Conservation (phyloP, 202 grass and related monocot genomes). For the Cymbopogon flexuosus region DNA sequence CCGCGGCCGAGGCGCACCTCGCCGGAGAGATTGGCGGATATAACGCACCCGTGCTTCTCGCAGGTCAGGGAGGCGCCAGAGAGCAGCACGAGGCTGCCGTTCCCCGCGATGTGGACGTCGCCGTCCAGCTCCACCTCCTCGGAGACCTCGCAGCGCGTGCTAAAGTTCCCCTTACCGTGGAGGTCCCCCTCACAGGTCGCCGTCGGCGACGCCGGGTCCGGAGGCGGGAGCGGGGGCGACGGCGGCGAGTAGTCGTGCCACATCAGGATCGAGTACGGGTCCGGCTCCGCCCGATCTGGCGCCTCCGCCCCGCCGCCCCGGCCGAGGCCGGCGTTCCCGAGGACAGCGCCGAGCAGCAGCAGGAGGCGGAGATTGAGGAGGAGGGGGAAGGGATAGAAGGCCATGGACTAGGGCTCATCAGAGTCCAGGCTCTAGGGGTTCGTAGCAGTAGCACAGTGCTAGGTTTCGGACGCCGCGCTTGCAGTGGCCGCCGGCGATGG, state of each 20-base stretch:
- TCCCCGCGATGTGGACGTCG: constrained; percentile 67
- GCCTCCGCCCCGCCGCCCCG: constrained; percentile 14
- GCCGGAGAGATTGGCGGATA: constrained; percentile 63
- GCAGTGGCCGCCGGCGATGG: constrained; percentile 27
- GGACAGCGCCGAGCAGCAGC: constrained; percentile 22
- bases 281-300: constrained; percentile 38
- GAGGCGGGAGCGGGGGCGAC: constrained; percentile 68
- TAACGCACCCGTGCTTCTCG: constrained; percentile 58
- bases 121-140: constrained; percentile 52
- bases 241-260: constrained; percentile 99
- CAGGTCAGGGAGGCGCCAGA: constrained; percentile 64
- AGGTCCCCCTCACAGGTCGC: constrained; percentile 67
- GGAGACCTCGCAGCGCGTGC: constrained; percentile 67
- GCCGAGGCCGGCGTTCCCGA: constrained; percentile 43
- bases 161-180: constrained; percentile 74
- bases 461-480: constrained; percentile 1
- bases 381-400: constrained; percentile 39
- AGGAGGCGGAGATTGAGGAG: constrained; percentile 38
- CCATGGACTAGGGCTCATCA: constrained; percentile 74
- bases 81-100: constrained; percentile 69
- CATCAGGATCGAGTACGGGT: constrained; percentile 75
- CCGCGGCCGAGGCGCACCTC: constrained; percentile 54
- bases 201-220: constrained; percentile 52
- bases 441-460: neutral
- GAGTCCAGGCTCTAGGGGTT: constrained; percentile 31